A percentile compares a stretch with the other conserved stretches of the same genome.
phyloP scores from a whole-genome alignment of 2,329 filamentous ascomycete genomes.

The Trichoderma harzianum region DNA sequence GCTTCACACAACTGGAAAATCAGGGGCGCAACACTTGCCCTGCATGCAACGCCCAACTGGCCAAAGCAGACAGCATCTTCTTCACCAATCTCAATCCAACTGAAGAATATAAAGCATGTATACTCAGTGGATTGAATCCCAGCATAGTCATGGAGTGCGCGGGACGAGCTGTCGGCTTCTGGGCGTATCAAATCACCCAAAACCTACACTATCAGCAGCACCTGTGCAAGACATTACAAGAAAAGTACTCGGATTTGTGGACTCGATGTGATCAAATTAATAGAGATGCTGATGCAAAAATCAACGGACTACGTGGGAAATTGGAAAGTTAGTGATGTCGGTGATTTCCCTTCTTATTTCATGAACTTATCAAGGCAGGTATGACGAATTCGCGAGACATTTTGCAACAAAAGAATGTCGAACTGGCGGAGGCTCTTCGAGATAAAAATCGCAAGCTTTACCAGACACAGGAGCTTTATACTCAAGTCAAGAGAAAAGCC shows the following conservation, averaged over 20 bases:
- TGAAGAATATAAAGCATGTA: conserved; percentile 86
- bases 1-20: conserved; percentile 48
- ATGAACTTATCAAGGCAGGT: conserved; percentile 32
- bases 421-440: conserved; percentile 61
- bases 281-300: conserved; percentile 71
- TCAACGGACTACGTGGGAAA: conserved; percentile 62
- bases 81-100: conserved; percentile 69
- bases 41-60: conserved; percentile 67
- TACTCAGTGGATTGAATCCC: conserved; percentile 79
- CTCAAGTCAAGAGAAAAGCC: conserved; percentile 55
- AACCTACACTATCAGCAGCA: conserved; percentile 81
- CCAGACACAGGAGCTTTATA: conserved; percentile 64
- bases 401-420: conserved; percentile 67
- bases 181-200: conserved; percentile 80
- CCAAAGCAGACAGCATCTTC: conserved; percentile 71
- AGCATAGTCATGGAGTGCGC: conserved; percentile 83
- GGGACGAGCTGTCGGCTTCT: conserved; percentile 74
- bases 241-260: conserved; percentile 65
- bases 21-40: conserved; percentile 58
- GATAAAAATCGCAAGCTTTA: conserved; percentile 69
- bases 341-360: background rate
- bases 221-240: conserved; percentile 65
- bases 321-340: conserved; percentile 51
- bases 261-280: conserved; percentile 69
- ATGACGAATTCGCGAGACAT: conserved; percentile 60